Percentiles rank a stretch among this genome's conserved stretches.
These are phyloP conservation scores for Trichoderma virens DNA, from an alignment of 495 filamentous ascomycete species.

Conservation along the genomic window DNA sequence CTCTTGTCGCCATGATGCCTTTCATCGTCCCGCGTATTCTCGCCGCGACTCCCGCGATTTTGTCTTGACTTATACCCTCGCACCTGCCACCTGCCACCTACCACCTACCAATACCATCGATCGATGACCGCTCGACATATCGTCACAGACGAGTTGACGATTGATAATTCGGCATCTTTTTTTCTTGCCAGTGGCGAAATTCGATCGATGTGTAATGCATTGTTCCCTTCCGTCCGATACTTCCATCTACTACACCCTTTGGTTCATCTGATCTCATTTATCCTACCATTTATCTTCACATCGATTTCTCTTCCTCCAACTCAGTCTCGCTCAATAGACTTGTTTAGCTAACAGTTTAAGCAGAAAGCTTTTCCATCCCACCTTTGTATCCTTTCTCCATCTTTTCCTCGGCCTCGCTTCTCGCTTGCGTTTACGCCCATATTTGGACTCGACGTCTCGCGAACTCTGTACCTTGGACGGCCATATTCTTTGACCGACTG, in stretches of 20 bases:
- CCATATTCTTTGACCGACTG: constrained; percentile 1
- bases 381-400: not conserved
- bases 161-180: not conserved
- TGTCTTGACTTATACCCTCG: not conserved
- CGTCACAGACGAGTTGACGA: not conserved
- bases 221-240: not conserved
- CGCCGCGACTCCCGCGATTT: not conserved
- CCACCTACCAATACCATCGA: not conserved
- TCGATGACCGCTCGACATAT: not conserved
- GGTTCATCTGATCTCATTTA: too few relatives aligned
- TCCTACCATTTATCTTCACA: not conserved
- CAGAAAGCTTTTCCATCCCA: constrained; percentile 3
- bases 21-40: not conserved
- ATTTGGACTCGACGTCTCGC: not conserved
- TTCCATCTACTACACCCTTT: not conserved
- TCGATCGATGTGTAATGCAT: not conserved
- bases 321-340: not conserved
- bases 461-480: not conserved
- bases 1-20: not conserved
- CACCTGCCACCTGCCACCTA: not conserved
- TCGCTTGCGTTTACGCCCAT: not conserved
- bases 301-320: too few relatives aligned
- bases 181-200: not conserved
- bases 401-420: not conserved
- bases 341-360: not conserved